Percentiles rank a stretch among this genome's conserved stretches.
Evolutionary conservation across 2,329 filamentous ascomycete species (phyloP).

Genomic region (Pseudohalonectria lignicola): DNA sequence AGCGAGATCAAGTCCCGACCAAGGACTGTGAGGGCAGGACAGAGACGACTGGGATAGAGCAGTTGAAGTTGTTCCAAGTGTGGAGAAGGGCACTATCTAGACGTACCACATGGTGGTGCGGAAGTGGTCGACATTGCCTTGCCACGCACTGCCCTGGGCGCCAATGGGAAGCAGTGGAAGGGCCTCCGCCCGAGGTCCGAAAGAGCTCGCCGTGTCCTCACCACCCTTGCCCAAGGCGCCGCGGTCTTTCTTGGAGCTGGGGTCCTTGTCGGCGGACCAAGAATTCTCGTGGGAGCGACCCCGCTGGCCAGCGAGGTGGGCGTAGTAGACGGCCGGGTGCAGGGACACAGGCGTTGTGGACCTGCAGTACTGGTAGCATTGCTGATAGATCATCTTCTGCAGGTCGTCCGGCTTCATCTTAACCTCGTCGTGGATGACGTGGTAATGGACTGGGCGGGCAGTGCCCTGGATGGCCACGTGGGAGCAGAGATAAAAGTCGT

Average conservation of each 20-base stretch:
- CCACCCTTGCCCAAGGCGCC: constrained; percentile 27
- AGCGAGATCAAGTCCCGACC: too few species aligned
- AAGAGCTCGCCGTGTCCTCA: constrained; percentile 14
- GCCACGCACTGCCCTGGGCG: constrained; percentile 4
- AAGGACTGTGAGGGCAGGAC: too few species aligned
- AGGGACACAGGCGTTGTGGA: constrained; percentile 88
- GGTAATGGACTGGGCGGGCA: constrained; percentile 83
- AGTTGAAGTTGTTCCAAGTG: too few species aligned
- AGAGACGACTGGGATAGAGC: too few species aligned
- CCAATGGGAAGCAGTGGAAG: constrained; percentile 18
- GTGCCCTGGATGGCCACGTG: constrained; percentile 83
- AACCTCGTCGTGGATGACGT: constrained; percentile 77
- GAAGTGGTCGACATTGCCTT: constrained; percentile 15
- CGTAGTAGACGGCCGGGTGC: constrained; percentile 89
- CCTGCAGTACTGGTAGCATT: constrained; percentile 86
- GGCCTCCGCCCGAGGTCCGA: constrained; percentile 8
- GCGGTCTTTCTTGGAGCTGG: constrained; percentile 25
- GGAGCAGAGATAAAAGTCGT: constrained; percentile 65
- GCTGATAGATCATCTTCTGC: constrained; percentile 85
- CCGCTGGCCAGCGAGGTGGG: constrained; percentile 76
- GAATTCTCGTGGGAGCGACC: constrained; percentile 62
- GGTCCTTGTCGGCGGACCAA: constrained; percentile 30
- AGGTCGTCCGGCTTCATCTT: constrained; percentile 55
- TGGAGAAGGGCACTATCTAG: too few species aligned
- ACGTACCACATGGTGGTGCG: constrained; percentile 32